phyloP scores from a whole-genome alignment of 345 rosid genomes.

The Theobroma cacao region DNA sequence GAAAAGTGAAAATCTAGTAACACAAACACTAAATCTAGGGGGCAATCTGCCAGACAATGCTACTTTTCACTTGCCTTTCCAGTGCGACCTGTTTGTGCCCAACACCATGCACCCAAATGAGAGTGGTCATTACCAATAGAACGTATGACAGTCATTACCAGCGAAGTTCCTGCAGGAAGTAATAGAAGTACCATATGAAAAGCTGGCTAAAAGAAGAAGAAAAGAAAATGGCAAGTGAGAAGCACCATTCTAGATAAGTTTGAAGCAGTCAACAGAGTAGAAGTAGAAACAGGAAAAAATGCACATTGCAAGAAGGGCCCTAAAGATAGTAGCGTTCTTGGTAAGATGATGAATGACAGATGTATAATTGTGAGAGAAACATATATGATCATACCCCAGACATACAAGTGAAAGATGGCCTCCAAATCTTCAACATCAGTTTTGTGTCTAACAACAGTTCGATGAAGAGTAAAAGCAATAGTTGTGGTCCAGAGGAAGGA shows the following conservation, averaged over 20 bases:
- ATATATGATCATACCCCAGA: constrained; percentile 68
- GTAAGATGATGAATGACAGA: background rate
- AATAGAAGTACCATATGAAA: constrained; percentile 10
- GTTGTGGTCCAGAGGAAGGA: constrained; percentile 96
- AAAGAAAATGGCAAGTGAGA: background rate
- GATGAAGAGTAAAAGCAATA: constrained; percentile 95
- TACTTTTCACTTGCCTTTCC: constrained; percentile 56
- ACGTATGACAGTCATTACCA: constrained; percentile 75
- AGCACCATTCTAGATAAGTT: background rate
- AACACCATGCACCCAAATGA: constrained; percentile 75
- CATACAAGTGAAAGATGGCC: constrained; percentile 91
- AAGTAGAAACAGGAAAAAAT: background rate
- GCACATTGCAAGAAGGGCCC: background rate
- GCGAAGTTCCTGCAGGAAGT: constrained; percentile 61
- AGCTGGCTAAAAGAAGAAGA: background rate
- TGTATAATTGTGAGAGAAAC: background rate
- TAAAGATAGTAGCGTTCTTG: background rate
- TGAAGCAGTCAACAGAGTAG: background rate
- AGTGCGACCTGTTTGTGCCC: constrained; percentile 78
- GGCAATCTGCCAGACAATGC: constrained; percentile 1
- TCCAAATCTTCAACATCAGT: constrained; percentile 96
- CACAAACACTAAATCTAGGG: background rate
- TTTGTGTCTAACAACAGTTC: constrained; percentile 88
- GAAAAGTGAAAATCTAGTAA: background rate
- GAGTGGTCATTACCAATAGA: constrained; percentile 83